These are phyloP conservation scores for Phytopythium oedochilum DNA, from an alignment of 352 stramenopile genomes.

Conservation along the genomic window DNA sequence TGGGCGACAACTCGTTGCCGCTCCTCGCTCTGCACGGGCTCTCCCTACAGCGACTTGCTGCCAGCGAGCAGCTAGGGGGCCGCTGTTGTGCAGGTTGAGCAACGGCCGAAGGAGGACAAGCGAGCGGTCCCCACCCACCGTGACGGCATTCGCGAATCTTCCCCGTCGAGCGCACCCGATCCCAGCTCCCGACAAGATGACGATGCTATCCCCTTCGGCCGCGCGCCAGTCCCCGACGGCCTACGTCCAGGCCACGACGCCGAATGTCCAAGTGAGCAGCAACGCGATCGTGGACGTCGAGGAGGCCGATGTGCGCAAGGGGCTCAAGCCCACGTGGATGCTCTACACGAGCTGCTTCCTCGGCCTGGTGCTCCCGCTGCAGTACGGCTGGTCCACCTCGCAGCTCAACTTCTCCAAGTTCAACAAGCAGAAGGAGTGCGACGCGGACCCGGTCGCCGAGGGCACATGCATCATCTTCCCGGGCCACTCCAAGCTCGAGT, in stretches of 20 bases:
- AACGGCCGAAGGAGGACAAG: too few relatives aligned
- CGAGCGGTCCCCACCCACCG: too few relatives aligned
- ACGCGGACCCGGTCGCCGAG: conserved; percentile 7
- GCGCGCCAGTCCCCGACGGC: conserved; percentile 1
- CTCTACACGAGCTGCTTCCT: conserved; percentile 21
- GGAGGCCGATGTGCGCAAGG: conserved; percentile 1
- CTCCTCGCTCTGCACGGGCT: not conserved
- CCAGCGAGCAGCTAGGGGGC: too few relatives aligned
- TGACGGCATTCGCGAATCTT: conserved; percentile 1
- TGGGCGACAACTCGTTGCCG: not conserved
- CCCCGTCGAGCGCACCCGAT: not conserved
- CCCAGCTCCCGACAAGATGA: not conserved
- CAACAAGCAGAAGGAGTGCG: conserved; percentile 19
- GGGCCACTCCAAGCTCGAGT: conserved; percentile 22
- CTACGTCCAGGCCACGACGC: conserved; percentile 3
- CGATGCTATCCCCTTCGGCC: not conserved
- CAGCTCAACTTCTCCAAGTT: conserved; percentile 31
- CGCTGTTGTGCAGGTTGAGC: not conserved
- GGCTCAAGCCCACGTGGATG: conserved; percentile 22
- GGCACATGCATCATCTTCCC: conserved; percentile 33
- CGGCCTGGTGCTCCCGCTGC: conserved; percentile 14
- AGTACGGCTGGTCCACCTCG: conserved; percentile 35
- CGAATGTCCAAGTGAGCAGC: conserved; percentile 1
- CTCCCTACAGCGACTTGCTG: too few relatives aligned
- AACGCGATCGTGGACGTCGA: conserved; percentile 1